A percentile compares a stretch with the other conserved stretches of the same genome.
Conservation (phyloP, 2,329 filamentous ascomycete species). For the Elsinoe perseae region DNA sequence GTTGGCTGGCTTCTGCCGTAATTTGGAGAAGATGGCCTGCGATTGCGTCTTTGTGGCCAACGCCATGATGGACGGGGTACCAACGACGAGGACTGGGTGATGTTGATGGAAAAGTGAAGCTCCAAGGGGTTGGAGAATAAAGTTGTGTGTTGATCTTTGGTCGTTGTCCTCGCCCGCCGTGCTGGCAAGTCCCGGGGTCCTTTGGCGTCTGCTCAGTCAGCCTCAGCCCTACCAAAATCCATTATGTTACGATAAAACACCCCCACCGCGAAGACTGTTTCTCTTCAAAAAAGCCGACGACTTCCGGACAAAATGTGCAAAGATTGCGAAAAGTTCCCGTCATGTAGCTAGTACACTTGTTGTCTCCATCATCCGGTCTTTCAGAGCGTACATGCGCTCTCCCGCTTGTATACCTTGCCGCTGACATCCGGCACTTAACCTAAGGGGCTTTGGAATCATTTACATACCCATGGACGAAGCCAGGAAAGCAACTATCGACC, state of each 20-base stretch:
- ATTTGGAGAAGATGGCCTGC: slow-evolving; percentile 94
- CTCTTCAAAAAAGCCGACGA: no score
- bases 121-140: slow-evolving; percentile 41
- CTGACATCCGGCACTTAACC: no score
- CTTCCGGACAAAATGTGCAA: neutral
- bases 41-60: slow-evolving; percentile 86
- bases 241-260: no score
- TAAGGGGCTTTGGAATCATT: neutral
- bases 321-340: no score
- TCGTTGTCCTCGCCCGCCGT: neutral
- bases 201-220: slow-evolving; percentile 11
- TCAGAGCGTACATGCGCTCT: no score
- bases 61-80: slow-evolving; percentile 39
- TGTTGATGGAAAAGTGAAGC: slow-evolving; percentile 28
- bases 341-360: no score
- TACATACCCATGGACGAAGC: neutral
- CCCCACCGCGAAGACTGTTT: no score
- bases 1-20: slow-evolving; percentile 90
- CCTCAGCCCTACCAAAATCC: slow-evolving; percentile 1
- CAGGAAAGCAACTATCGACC: neutral
- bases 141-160: slow-evolving; percentile 5
- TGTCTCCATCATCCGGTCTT: no score
- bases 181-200: neutral
- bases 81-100: neutral
- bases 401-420: no score